Percentiles rank a stretch among this genome's conserved stretches.
These are phyloP conservation scores for Podochytrium sp. DNA, from an alignment of 192 early-diverging fungal species.

Conservation along the genomic window DNA sequence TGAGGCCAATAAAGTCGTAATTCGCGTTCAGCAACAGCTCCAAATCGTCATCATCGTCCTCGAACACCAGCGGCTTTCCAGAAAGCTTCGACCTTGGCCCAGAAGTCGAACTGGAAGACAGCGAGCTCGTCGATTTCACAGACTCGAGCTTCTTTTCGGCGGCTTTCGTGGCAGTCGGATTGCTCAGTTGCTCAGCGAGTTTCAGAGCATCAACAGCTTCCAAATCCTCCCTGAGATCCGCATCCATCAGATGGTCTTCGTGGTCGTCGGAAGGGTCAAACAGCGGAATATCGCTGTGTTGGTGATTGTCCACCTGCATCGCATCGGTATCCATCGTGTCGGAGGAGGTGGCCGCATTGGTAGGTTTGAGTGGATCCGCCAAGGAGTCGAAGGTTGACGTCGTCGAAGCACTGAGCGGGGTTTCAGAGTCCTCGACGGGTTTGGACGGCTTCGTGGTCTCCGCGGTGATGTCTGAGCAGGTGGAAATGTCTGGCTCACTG, in stretches of 20 bases:
- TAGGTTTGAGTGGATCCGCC: not conserved
- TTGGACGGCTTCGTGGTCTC: not conserved
- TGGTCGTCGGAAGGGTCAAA: conserved; percentile 26
- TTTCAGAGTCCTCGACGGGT: not conserved
- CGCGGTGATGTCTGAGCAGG: not conserved
- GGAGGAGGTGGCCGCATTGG: not conserved
- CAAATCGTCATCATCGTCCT: conserved; percentile 27
- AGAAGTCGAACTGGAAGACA: not conserved
- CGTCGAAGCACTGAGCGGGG: not conserved
- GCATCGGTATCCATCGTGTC: not conserved
- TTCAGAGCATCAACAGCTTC: not conserved
- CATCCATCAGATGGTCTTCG: conserved; percentile 10
- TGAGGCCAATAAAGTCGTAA: not conserved
- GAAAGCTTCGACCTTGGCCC: not conserved
- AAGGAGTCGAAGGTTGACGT: not conserved
- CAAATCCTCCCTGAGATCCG: not conserved
- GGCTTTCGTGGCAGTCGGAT: not conserved
- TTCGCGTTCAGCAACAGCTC: conserved; percentile 13
- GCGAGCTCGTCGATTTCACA: not conserved
- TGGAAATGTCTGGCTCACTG: too few species aligned
- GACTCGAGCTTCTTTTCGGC: not conserved
- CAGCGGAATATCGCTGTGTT: not conserved
- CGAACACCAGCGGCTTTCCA: conserved; percentile 2
- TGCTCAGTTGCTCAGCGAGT: too few species aligned
- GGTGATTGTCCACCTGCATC: not conserved